These are phyloP conservation scores for Salvia splendens DNA, from an alignment of 257 asterid genomes.

Conservation along the genomic window DNA sequence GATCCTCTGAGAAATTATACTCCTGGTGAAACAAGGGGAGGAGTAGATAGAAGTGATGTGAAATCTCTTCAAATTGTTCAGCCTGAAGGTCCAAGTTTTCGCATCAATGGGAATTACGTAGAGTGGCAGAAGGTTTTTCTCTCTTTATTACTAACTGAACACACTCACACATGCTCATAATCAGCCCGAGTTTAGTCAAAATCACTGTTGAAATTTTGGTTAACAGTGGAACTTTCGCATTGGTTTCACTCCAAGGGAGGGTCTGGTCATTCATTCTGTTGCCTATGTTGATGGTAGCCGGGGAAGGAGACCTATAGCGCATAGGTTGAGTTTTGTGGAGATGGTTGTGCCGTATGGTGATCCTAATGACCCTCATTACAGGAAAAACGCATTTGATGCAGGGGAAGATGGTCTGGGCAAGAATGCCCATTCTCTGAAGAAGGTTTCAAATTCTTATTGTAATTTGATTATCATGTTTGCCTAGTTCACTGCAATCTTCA, in stretches of 20 bases:
- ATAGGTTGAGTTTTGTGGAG: conserved; percentile 95
- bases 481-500: conserved; percentile 10
- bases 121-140: conserved; percentile 93
- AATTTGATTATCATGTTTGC: conserved; percentile 1
- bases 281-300: conserved; percentile 97
- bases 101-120: conserved; percentile 71
- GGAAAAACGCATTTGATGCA: conserved; percentile 98
- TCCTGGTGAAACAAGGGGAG: conserved; percentile 92
- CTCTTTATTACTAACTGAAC: conserved; percentile 13
- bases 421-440: conserved; percentile 95
- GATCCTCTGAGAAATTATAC: conserved; percentile 95
- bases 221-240: conserved; percentile 93
- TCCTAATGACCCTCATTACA: conserved; percentile 96
- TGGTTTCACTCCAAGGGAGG: conserved; percentile 98
- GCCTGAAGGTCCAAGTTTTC: conserved; percentile 98
- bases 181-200: conserved; percentile 7
- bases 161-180: conserved; percentile 8
- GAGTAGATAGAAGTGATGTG: conserved; percentile 94
- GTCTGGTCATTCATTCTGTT: conserved; percentile 92
- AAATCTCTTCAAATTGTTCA: conserved; percentile 85
- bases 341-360: conserved; percentile 99
- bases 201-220: conserved; percentile 34
- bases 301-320: conserved; percentile 96
- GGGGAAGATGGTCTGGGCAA: conserved; percentile 99
- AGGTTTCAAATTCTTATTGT: conserved; percentile 45